phyloP scores from a whole-genome alignment of 805 yeast species.

The Millerago galiae region DNA sequence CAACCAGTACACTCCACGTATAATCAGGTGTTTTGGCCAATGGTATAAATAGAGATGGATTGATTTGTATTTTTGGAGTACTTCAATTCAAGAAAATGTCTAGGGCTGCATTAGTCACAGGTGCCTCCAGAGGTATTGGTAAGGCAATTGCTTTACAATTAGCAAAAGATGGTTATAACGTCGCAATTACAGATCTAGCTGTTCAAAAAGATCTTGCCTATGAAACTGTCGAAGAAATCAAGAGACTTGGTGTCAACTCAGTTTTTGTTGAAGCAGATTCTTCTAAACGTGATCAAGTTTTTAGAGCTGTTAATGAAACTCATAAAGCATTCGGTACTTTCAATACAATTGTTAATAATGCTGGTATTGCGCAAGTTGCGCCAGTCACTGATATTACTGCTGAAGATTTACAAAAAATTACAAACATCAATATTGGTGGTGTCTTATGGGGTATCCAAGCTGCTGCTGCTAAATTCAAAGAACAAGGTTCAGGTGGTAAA shows the following conservation, averaged over 20 bases:
- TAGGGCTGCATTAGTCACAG: slow-evolving; percentile 66
- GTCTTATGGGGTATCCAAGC: slow-evolving; percentile 30
- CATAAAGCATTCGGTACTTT: slow-evolving; percentile 26
- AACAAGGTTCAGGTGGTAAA: slow-evolving; percentile 28
- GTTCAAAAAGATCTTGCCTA: slow-evolving; percentile 19
- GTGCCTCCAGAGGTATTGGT: slow-evolving; percentile 89
- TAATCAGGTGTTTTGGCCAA: too few species aligned
- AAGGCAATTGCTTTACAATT: slow-evolving; percentile 74
- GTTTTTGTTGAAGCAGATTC: slow-evolving; percentile 24
- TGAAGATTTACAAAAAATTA: slow-evolving; percentile 22
- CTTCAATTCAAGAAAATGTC: slow-evolving; percentile 4
- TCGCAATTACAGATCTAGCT: slow-evolving; percentile 25
- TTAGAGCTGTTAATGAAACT: slow-evolving; percentile 24
- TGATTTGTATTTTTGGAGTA: background rate
- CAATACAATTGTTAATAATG: slow-evolving; percentile 32
- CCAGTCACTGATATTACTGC: slow-evolving; percentile 25
- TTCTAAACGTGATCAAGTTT: slow-evolving; percentile 19
- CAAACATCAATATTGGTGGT: slow-evolving; percentile 27
- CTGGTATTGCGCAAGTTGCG: slow-evolving; percentile 27
- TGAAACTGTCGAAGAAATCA: slow-evolving; percentile 19
- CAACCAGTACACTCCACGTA: too few species aligned
- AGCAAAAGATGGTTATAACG: slow-evolving; percentile 61
- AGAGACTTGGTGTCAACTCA: slow-evolving; percentile 16
- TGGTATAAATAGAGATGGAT: too few species aligned
- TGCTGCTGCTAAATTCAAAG: slow-evolving; percentile 24